Evolutionary conservation across 257 asterid genomes (phyloP), one percentile per base, ranked within the genome.

Genomic region (Jaltomata sinuosa): DNA sequence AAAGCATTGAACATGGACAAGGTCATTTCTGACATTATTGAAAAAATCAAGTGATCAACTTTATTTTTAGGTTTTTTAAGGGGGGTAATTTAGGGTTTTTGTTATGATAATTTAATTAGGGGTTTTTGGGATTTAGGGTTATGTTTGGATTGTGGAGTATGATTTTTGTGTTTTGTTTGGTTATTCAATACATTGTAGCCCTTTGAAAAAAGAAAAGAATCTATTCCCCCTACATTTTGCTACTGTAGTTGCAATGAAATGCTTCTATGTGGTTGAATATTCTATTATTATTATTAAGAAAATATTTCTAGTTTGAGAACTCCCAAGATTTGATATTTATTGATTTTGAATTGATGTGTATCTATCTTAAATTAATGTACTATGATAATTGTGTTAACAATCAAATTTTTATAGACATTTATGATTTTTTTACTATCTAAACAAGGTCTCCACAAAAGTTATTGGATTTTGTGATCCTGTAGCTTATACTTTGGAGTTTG

Each of bases 1-100:
- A 94, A 88, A 89, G 89, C 62, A 0, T 91, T 95, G 22, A 91
- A 94, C 86, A 95, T 95, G 93, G 96, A 89, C 1, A 42, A 93
- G 84, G 92, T 95, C 84, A 87, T 95, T 22, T 67, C 93, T 3
- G 94, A 91, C 76, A 91, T 95, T 84, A 82, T 93, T 29, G 89
- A 86, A 7, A 94, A 95, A 87, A 67, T 95, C 16, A 85, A 86
- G 57, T 88, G 89, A 90, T 85, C 3, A 9, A 53, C 21, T 36
- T 16, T 21, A 18, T 40, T 25, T n/a, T 2, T 22, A 6, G 21
- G 12, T 52, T 29, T 15, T 2, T 61, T 59, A 22, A 22, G 19
- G 53, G 27, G 34, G 72, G 68, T 21, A 55, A 84, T 84, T 76
- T 76, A 0, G 47, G 34, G 79, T 3, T 45, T 11, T 42, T 64